Evolutionary conservation across 129 eudicot species (phyloP).

Genomic region (Tagetes patula): DNA sequence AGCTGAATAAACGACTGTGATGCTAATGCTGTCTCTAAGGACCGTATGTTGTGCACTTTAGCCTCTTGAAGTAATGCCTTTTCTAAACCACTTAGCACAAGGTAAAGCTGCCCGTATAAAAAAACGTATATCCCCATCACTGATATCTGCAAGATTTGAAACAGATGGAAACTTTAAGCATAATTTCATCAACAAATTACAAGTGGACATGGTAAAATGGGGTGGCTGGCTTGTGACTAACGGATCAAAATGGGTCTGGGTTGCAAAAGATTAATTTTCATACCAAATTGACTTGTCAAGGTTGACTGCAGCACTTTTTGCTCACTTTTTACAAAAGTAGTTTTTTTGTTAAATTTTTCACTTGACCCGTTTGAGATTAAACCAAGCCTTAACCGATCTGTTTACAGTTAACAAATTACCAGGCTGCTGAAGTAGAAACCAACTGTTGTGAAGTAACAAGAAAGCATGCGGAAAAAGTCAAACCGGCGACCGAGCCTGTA

Average conservation of each 20-base stretch:
- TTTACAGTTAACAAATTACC: constrained; percentile 44
- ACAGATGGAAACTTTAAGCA: neutral
- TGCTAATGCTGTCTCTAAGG: constrained; percentile 89
- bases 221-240: neutral
- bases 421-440: constrained; percentile 92
- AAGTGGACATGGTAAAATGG: neutral
- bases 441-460: constrained; percentile 85
- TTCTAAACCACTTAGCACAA: constrained; percentile 87
- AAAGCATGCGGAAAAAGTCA: constrained; percentile 98
- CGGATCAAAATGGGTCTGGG: neutral
- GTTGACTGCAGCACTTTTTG: neutral
- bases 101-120: constrained; percentile 89
- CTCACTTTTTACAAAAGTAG: neutral
- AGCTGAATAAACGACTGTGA: constrained; percentile 95
- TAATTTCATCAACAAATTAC: neutral
- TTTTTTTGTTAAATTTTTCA: no score
- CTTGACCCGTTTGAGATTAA: constrained; percentile 11
- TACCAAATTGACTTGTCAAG: neutral
- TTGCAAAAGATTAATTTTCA: neutral
- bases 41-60: constrained; percentile 63
- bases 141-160: constrained; percentile 61
- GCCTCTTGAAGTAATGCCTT: constrained; percentile 66
- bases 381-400: neutral
- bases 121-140: constrained; percentile 81
- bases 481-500: constrained; percentile 94